Base-by-base conservation (phyloP, 495 filamentous ascomycete species). In the Cairneyella variabilis region DNA sequence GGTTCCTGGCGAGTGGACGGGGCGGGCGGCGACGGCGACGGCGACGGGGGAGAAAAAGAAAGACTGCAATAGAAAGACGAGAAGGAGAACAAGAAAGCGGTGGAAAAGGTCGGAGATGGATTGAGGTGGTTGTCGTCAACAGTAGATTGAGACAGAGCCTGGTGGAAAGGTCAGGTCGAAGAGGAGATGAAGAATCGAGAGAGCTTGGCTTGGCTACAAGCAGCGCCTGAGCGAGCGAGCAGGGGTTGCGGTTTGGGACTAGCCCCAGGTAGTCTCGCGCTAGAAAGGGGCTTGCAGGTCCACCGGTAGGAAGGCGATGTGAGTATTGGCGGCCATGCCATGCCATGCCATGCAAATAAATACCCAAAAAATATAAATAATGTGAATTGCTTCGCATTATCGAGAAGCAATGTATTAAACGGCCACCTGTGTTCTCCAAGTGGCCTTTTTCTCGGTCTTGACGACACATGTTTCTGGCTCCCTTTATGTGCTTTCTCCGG, bases 61-160 rank as follows among this genome's bases (percentile, higher is more conserved):
- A 39, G 64, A 54, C 63, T 60, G 59, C 56, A 63, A 56, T 54
- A 64, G 54, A 61, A 52, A 58, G 41, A 69, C 60, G 57, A 65
- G 47, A 67, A 66, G 50, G 56, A 58, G 54, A 60, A 62, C 59
- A 63, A 59, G 57, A 49, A 62, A 61, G 58, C 53, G 58, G 62
- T 41, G 40, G 56, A 64, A 61, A 43, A 39, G 17, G 30, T 46
- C 37, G 47, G 27, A 18, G 46, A 54, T 23, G 28, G 42, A 39
- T 45, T 51, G 48, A 36, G 20, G 20, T 41, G 41, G 51, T 8
- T 4, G 41, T 54, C 51, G 20, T 46, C 51, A 45, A 47, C 49
- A 43, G 39, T 34, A 17, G 22, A 50, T 49, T 22, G 32, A 50
- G 26, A 49, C 53, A 44, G 26, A 37, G 39, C 45, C 37, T 52